Evolutionary conservation across 148 eudicot species (phyloP).

Genomic region (Diospyros kaki): DNA sequence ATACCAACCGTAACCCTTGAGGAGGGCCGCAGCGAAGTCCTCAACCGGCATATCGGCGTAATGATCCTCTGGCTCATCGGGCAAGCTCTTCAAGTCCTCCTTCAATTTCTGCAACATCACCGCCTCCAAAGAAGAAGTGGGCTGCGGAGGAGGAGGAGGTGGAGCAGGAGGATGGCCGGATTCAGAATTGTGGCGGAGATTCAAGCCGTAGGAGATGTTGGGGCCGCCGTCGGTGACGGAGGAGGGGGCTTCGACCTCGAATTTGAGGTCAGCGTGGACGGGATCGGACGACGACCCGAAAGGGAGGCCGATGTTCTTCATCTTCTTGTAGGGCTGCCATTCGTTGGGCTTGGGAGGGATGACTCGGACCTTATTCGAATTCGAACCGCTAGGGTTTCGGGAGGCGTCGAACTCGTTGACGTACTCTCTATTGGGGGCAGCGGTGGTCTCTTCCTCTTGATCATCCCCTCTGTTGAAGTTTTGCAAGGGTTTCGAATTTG

Average conservation of each 20-base stretch:
- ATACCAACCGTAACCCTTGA: conserved; percentile 87
- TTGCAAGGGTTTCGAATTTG: conserved; percentile 19
- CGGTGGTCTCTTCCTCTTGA: not conserved
- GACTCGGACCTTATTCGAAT: conserved; percentile 17
- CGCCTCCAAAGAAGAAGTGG: not conserved
- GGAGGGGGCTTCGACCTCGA: conserved; percentile 33
- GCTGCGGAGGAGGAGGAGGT: not conserved
- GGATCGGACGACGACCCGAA: conserved; percentile 18
- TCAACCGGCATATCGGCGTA: conserved; percentile 70
- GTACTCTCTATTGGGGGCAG: conserved; percentile 19
- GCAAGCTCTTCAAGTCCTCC: conserved; percentile 55
- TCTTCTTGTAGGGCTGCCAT: conserved; percentile 51
- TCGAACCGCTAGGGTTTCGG: conserved; percentile 29
- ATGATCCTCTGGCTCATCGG: conserved; percentile 50
- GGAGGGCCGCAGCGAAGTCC: conserved; percentile 66
- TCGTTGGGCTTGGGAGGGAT: conserved; percentile 65
- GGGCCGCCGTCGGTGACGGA: conserved; percentile 13
- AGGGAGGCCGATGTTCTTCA: conserved; percentile 61
- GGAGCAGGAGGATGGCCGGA: not conserved
- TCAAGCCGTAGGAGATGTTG: conserved; percentile 56
- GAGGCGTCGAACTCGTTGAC: conserved; percentile 54
- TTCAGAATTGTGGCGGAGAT: conserved; percentile 43
- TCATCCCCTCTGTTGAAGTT: conserved; percentile 9
- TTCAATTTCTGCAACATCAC: conserved; percentile 53
- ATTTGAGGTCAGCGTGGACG: conserved; percentile 26